phyloP scores from a whole-genome alignment of 164 flowering plant genomes.

The Chimonanthus praecox region DNA sequence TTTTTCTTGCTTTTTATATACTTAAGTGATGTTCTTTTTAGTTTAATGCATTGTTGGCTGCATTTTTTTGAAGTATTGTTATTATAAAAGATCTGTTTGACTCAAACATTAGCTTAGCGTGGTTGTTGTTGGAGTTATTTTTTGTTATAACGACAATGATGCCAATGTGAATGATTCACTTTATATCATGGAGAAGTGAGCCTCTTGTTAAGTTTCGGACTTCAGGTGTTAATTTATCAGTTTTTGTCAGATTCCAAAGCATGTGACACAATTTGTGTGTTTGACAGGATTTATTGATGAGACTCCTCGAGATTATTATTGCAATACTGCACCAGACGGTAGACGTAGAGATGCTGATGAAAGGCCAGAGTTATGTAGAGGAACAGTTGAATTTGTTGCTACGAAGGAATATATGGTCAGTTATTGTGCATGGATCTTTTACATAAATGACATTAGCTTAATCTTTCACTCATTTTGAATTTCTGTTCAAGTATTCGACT shows the following conservation, averaged over 20 bases:
- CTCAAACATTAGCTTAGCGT: too few species aligned
- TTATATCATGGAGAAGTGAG: neutral
- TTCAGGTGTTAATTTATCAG: neutral
- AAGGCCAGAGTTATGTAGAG: conserved; percentile 94
- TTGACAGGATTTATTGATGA: conserved; percentile 86
- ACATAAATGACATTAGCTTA: neutral
- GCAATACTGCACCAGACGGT: conserved; percentile 98
- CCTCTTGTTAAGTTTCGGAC: neutral
- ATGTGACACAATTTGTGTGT: conserved; percentile 1
- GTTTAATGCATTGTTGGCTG: neutral
- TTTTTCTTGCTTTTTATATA: neutral
- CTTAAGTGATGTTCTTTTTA: too few species aligned
- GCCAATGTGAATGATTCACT: too few species aligned
- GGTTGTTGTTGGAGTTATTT: neutral
- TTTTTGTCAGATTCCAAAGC: neutral
- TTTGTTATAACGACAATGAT: too few species aligned
- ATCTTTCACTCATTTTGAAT: neutral
- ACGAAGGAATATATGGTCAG: conserved; percentile 90
- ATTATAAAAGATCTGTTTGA: too few species aligned
- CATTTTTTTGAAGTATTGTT: too few species aligned
- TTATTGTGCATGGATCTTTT: neutral
- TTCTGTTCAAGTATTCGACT: too few species aligned
- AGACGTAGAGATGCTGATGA: conserved; percentile 99
- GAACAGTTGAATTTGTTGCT: conserved; percentile 99
- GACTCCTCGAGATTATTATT: conserved; percentile 95